These are phyloP conservation scores for Megacollybia marginata DNA, from an alignment of 768 basidiomycete genomes.

Conservation along the genomic window DNA sequence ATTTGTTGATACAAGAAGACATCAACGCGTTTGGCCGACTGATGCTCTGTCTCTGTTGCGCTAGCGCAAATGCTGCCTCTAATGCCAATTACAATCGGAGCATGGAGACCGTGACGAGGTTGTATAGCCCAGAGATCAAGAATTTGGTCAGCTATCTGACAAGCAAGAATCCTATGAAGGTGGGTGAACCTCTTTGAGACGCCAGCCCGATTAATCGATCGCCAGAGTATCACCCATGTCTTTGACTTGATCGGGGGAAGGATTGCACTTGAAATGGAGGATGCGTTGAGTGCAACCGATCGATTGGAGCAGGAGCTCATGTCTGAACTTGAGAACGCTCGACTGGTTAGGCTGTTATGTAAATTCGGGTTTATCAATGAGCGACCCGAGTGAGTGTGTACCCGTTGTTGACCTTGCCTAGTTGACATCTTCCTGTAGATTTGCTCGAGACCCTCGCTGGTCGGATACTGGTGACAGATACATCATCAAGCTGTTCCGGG, in stretches of 20 bases:
- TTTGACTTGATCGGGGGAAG: conserved; percentile 73
- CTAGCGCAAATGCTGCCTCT: conserved; percentile 51
- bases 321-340: conserved; percentile 89
- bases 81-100: conserved; percentile 60
- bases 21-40: conserved; percentile 80
- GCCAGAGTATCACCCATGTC: conserved; percentile 69
- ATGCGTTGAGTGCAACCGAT: conserved; percentile 78
- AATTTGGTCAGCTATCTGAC: conserved; percentile 71
- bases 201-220: too few species aligned
- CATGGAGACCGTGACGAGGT: conserved; percentile 65
- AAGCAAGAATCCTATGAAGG: conserved; percentile 67
- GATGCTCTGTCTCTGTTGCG: conserved; percentile 72
- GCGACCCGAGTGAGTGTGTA: conserved; percentile 79
- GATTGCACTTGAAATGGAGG: conserved; percentile 76
- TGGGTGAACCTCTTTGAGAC: conserved; percentile 12
- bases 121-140: conserved; percentile 80
- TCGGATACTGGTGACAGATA: conserved; percentile 98
- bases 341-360: conserved; percentile 80
- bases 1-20: conserved; percentile 78
- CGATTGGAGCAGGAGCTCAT: conserved; percentile 76
- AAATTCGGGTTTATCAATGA: conserved; percentile 99
- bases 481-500: conserved; percentile 95
- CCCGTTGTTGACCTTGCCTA: not conserved
- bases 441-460: conserved; percentile 94
- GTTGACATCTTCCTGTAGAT: conserved; percentile 37